Conservation (phyloP, 2,329 filamentous ascomycete genomes). For the Capronia americana region DNA sequence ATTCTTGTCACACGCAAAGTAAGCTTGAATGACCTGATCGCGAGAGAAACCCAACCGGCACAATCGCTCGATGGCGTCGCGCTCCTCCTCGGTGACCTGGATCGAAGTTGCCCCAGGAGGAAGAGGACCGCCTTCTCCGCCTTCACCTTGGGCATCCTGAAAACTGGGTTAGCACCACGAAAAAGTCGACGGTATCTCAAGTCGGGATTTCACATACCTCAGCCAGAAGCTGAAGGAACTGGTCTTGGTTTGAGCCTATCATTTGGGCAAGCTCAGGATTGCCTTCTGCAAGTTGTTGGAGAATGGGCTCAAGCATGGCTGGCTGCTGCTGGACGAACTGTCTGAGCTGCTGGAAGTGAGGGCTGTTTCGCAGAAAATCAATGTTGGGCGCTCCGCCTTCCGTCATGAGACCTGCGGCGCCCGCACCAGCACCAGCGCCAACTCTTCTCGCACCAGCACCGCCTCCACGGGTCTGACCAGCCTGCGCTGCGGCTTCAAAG, state of each 20-base stretch:
- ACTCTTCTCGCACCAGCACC: conserved; percentile 41
- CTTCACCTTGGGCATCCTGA: conserved; percentile 58
- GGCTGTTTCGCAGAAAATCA: conserved; percentile 92
- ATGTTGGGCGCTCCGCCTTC: conserved; percentile 67
- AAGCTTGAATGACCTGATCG: conserved; percentile 94
- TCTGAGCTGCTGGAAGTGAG: conserved; percentile 96
- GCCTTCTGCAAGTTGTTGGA: conserved; percentile 92
- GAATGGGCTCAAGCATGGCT: conserved; percentile 96
- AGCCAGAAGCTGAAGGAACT: conserved; percentile 87
- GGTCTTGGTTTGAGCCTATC: conserved; percentile 89
- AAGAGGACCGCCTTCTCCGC: conserved; percentile 61
- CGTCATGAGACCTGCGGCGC: conserved; percentile 48
- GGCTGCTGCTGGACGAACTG: conserved; percentile 98
- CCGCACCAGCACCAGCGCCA: conserved; percentile 49
- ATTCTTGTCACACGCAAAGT: conserved; percentile 99
- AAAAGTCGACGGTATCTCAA: not conserved
- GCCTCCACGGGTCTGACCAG: conserved; percentile 54
- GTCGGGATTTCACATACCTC: conserved; percentile 55
- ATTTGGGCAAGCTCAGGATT: conserved; percentile 94
- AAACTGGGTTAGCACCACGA: conserved; percentile 13
- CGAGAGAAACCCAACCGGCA: conserved; percentile 92
- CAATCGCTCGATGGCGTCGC: conserved; percentile 95
- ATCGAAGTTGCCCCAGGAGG: conserved; percentile 90
- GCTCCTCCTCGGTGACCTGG: conserved; percentile 91
- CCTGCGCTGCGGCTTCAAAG: conserved; percentile 89